Evolutionary conservation across 805 yeast genomes (phyloP).

Genomic region (Monosporozyma unispora): DNA sequence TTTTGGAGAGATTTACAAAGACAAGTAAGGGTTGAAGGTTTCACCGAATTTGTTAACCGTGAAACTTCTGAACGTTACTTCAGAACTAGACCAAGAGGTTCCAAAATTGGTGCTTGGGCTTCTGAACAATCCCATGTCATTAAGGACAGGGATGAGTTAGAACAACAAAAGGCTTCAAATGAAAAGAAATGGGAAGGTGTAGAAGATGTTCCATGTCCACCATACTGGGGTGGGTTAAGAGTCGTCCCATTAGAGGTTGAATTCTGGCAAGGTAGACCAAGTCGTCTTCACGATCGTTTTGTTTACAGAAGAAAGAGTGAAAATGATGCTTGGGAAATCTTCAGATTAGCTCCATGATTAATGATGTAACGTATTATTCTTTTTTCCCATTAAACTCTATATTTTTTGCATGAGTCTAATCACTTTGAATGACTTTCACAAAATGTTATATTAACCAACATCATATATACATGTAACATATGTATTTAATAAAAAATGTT

Average conservation of each 20-base stretch:
- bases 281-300: constrained; percentile 85
- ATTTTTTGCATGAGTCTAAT: not conserved
- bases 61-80: constrained; percentile 74
- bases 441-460: not conserved
- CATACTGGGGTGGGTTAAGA: constrained; percentile 91
- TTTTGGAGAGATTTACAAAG: constrained; percentile 90
- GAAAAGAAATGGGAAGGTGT: constrained; percentile 50
- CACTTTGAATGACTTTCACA: not conserved
- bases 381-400: not conserved
- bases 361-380: not conserved
- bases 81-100: constrained; percentile 83
- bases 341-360: constrained; percentile 61
- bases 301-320: constrained; percentile 52
- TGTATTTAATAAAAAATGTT: not conserved
- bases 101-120: constrained; percentile 95
- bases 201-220: constrained; percentile 79
- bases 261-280: constrained; percentile 94
- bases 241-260: constrained; percentile 84
- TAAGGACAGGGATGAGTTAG: constrained; percentile 52
- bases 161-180: constrained; percentile 38
- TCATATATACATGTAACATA: not conserved
- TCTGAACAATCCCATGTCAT: constrained; percentile 74
- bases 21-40: constrained; percentile 89
- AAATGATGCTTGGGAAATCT: constrained; percentile 49
- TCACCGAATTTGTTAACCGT: constrained; percentile 59